Conservation (phyloP, 192 early-diverging fungal species). For the Chytriomyces hyalinus region DNA sequence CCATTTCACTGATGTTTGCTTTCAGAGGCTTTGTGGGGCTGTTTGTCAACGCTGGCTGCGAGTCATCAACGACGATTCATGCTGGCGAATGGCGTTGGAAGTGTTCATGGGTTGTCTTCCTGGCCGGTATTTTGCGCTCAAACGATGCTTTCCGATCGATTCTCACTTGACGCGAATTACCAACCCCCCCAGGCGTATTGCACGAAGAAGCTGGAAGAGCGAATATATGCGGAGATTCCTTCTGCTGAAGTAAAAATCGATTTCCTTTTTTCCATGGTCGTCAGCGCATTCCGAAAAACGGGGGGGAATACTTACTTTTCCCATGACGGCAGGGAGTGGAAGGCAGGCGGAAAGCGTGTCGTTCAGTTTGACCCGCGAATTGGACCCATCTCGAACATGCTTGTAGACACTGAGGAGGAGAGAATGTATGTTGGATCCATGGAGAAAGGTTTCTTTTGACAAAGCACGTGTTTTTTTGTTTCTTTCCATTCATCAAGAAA, state of each 20-base stretch:
- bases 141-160: background rate
- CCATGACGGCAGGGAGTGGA: conserved; percentile 30
- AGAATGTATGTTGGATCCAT: conserved; percentile 60
- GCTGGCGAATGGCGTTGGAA: conserved; percentile 47
- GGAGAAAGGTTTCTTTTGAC: conserved; percentile 48
- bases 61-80: conserved; percentile 48
- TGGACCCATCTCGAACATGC: conserved; percentile 54
- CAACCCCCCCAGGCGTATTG: conserved; percentile 34
- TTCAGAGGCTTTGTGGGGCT: conserved; percentile 22
- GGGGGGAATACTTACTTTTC: background rate
- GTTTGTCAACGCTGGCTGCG: conserved; percentile 44
- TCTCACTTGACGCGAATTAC: background rate
- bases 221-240: conserved; percentile 43
- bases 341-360: conserved; percentile 41
- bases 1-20: background rate
- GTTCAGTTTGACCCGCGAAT: conserved; percentile 65
- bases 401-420: conserved; percentile 56
- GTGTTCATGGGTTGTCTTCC: conserved; percentile 34
- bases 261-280: background rate
- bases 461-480: conserved; percentile 20
- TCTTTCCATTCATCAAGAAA: background rate
- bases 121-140: conserved; percentile 33
- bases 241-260: conserved; percentile 25
- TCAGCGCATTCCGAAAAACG: background rate
- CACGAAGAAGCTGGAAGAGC: conserved; percentile 42